Percentiles rank a stretch among this genome's conserved stretches.
phyloP scores from a whole-genome alignment of 1,139 yeast genomes.

The Saccharomyces pastorianus region DNA sequence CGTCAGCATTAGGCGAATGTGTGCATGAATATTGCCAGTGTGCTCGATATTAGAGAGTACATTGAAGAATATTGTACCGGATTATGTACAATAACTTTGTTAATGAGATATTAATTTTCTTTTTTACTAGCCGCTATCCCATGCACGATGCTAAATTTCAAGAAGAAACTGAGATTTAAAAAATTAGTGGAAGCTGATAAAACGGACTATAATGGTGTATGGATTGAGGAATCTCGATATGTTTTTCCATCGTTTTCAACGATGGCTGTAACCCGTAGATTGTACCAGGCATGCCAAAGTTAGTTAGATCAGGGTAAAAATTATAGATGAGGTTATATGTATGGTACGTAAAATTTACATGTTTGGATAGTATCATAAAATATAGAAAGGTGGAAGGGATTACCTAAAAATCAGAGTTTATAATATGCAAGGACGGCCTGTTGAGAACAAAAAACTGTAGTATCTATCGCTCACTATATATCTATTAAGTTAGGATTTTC shows the following conservation, averaged over 20 bases:
- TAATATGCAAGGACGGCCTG: background rate
- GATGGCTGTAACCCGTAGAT: background rate
- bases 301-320: background rate
- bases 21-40: background rate
- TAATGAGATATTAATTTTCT: background rate
- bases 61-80: background rate
- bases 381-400: background rate
- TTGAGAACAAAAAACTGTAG: background rate
- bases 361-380: background rate
- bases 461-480: slow-evolving; percentile 5
- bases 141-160: background rate
- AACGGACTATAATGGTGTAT: background rate
- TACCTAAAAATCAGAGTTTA: background rate
- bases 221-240: background rate
- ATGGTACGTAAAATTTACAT: background rate
- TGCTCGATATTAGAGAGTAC: background rate
- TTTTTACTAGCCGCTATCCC: background rate
- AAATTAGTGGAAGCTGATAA: background rate
- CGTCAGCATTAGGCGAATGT: background rate
- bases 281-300: background rate
- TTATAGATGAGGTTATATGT: background rate
- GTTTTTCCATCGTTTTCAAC: background rate
- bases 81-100: background rate
- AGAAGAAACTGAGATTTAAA: background rate
- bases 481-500: slow-evolving; percentile 1